Evolutionary conservation across 495 filamentous ascomycete genomes (phyloP).

Genomic region (Glonium stellatum): DNA sequence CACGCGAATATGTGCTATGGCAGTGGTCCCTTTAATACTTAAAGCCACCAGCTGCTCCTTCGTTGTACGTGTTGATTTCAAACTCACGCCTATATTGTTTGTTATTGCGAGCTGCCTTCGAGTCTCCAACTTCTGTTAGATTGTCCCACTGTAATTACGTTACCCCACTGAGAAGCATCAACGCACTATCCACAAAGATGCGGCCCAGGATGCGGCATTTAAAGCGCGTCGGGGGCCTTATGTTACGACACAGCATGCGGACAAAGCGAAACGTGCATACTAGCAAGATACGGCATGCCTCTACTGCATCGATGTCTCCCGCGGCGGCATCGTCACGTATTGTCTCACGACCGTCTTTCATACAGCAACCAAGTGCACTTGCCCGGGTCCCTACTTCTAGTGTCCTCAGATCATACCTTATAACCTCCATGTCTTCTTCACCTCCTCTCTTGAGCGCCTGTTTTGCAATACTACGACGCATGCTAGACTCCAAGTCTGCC

Average conservation of each 20-base stretch:
- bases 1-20: too few relatives aligned
- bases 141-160: too few relatives aligned
- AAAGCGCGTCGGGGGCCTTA: not conserved
- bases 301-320: not conserved
- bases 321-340: not conserved
- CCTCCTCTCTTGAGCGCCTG: conserved; percentile 62
- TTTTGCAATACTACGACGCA: conserved; percentile 57
- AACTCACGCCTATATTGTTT: too few relatives aligned
- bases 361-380: not conserved
- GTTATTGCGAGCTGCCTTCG: too few relatives aligned
- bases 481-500: conserved; percentile 61
- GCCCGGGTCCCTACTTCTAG: conserved; percentile 55
- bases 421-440: conserved; percentile 74
- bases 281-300: not conserved
- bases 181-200: not conserved
- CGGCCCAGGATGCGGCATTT: not conserved
- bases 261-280: not conserved
- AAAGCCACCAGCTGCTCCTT: too few relatives aligned
- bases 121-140: too few relatives aligned
- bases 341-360: not conserved
- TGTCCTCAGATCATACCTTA: conserved; percentile 70
- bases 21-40: too few relatives aligned
- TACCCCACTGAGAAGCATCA: not conserved
- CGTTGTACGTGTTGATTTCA: too few relatives aligned
- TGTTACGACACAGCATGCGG: not conserved